These are phyloP conservation scores for Pisolithus marmoratus DNA, from an alignment of 768 basidiomycete species.

Conservation along the genomic window DNA sequence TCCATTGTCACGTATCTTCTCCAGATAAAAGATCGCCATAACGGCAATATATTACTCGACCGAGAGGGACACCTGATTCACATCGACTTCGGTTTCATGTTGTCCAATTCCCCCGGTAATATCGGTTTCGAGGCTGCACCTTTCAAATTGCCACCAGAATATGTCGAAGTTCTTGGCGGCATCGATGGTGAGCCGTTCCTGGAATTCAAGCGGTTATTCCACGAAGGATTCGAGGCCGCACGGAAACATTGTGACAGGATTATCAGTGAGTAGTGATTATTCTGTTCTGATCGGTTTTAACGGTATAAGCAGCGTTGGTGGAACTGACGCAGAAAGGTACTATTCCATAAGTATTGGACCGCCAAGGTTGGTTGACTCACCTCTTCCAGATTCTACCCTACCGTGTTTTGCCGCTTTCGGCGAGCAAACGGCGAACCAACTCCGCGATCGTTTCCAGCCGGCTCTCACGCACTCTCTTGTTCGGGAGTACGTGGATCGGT, in stretches of 20 bases:
- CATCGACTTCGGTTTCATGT: slow-evolving; percentile 98
- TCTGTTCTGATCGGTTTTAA: slow-evolving; percentile 3
- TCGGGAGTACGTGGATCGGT: slow-evolving; percentile 81
- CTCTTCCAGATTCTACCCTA: slow-evolving; percentile 65
- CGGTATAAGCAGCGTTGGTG: slow-evolving; percentile 60
- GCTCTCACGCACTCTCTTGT: slow-evolving; percentile 79
- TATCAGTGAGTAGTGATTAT: slow-evolving; percentile 55
- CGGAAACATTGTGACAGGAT: slow-evolving; percentile 96
- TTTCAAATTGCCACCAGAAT: slow-evolving; percentile 93
- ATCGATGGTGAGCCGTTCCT: slow-evolving; percentile 65
- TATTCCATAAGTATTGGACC: background rate
- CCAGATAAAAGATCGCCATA: slow-evolving; percentile 98
- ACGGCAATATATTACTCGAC: slow-evolving; percentile 96
- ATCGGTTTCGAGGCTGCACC: slow-evolving; percentile 99
- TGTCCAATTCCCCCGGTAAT: slow-evolving; percentile 94
- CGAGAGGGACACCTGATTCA: slow-evolving; percentile 92
- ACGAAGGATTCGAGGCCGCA: slow-evolving; percentile 88
- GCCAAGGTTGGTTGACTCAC: slow-evolving; percentile 7
- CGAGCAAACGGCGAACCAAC: slow-evolving; percentile 80
- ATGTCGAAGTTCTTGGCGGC: slow-evolving; percentile 93
- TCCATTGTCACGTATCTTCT: slow-evolving; percentile 94
- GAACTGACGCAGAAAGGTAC: slow-evolving; percentile 97
- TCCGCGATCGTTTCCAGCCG: slow-evolving; percentile 93
- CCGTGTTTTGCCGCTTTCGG: slow-evolving; percentile 91
- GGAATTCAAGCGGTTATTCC: slow-evolving; percentile 85